Percentiles rank a stretch among this genome's conserved stretches.
Evolutionary conservation across 768 basidiomycete species (phyloP).

Genomic region (Xerocomellus amylosporus): DNA sequence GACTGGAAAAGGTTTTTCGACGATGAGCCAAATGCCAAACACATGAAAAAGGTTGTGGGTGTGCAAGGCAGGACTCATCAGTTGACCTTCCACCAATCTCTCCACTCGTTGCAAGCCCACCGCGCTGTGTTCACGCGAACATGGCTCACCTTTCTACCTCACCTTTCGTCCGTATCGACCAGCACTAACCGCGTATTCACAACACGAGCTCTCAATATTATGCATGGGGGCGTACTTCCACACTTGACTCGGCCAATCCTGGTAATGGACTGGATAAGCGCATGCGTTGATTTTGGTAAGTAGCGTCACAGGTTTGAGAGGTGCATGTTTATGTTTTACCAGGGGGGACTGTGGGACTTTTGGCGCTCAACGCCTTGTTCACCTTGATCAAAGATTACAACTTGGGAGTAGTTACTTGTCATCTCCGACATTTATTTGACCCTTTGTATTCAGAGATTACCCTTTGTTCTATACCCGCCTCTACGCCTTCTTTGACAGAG

Average conservation of each 20-base stretch:
- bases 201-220: conserved; percentile 63
- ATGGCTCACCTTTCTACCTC: conserved; percentile 75
- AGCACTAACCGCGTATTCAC: conserved; percentile 38
- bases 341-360: conserved; percentile 83
- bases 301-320: not conserved
- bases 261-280: conserved; percentile 90
- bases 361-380: conserved; percentile 90
- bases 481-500: conserved; percentile 84
- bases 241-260: conserved; percentile 74
- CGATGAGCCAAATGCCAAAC: conserved; percentile 44
- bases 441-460: conserved; percentile 66
- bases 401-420: conserved; percentile 53
- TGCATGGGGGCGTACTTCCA: conserved; percentile 83
- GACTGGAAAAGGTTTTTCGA: conserved; percentile 89
- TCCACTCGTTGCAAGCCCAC: conserved; percentile 76
- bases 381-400: conserved; percentile 91
- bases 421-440: not conserved
- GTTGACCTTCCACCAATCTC: conserved; percentile 70
- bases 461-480: conserved; percentile 92
- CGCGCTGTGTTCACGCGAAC: conserved; percentile 74
- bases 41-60: conserved; percentile 37
- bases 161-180: conserved; percentile 42
- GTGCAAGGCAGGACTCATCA: conserved; percentile 50
- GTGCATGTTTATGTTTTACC: not conserved
- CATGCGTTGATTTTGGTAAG: conserved; percentile 78